Evolutionary conservation across 306 rosid genomes (phyloP), one percentile per base, ranked within the genome.

Genomic region (Canavalia ensiformis): DNA sequence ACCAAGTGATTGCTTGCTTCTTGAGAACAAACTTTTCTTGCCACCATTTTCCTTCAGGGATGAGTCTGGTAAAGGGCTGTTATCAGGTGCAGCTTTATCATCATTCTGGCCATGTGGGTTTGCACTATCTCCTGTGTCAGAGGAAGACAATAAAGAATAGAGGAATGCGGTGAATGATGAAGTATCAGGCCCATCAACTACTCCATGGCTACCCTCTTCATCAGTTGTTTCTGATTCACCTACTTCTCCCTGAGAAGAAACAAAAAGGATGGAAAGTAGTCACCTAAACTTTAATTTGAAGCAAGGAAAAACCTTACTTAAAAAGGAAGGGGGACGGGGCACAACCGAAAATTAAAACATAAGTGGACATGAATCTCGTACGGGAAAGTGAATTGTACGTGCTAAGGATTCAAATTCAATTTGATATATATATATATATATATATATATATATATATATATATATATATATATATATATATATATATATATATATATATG

Each of bases 151-250:
- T 0, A 95, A 57, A 11, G 99, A 95, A 83, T 89, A 91, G 12
- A 95, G 87, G 84, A 95, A 95, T 18, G 98, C 97, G 59, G 91
- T 50, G 81, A 95, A 91, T 8, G 98, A 95, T 50, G 98, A 92
- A 72, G 99, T 92, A 84, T 95, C 99, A 9, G 99, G 97, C n/a
- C 95, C 99, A 67, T 90, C 92, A 70, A 68, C 92, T 65, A 82
- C 33, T 49, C 68, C 85, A 60, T 50, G 85, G 8, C 74, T 46
- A 77, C 83, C 80, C 79, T 89, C 91, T 64, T 89, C 91, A 73
- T 63, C 74, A 79, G 30, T 54, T 71, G 82, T 76, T 62, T 82
- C 89, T 57, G 68, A 84, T 44, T 83, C 91, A 9, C 59, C 84
- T 76, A n/a, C 88, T 72, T 81, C 86, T 88, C 86, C 97, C 97